Base-by-base conservation (phyloP, 352 stramenopile species). In the Phytophthora vignae region DNA sequence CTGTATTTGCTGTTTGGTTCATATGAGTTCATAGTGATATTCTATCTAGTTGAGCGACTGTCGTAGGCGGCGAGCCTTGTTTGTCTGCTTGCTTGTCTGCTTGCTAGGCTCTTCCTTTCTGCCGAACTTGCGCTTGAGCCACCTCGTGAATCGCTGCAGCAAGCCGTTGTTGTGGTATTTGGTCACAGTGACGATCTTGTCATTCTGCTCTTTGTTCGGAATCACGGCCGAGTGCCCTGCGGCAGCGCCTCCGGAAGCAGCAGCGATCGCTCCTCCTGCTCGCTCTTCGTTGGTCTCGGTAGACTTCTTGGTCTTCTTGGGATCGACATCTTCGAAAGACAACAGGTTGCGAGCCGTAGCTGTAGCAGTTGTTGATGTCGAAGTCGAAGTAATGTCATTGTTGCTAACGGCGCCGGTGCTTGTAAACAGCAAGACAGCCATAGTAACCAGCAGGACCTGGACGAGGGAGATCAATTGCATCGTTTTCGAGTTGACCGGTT, bases 151-250 rank as follows among this genome's bases (percentile, higher is more conserved):
- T 25, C 33, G 36, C 29, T 77, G 53, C 36, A 38, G 50, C 0
- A 73, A 2, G 3, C 70, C 64, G 14, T 73, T 73, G 53, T 73
- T 69, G n/a, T 52, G 8, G 40, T 73, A 73, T 25, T 46, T 68
- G 5, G 66, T 73, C 29, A 72, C 65, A 1, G 57, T 72, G 2
- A 62, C 57, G 6, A 3, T 44, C 33, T 65, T 62, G 38, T 49
- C 44, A n/a, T 31, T 40, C 29, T 62, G 17, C 22, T 60, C 21
- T 21, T 56, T 71, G 31, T 57, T 55, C 2, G 21, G 22, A 0
- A 36, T 21, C 6, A 21, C 10, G 5, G 17, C 31, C 8, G 25
- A 50, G 21, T 67, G 49, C 53, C 57, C 65, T 11, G 65, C 57
- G 7, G 38, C 65, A 46, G 59, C 49, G 9, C 65, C 57, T 21